Evolutionary conservation across 78 protist genomes (phyloP), one percentile per base, ranked within the genome.

Genomic region (Dictyostelium purpureum): DNA sequence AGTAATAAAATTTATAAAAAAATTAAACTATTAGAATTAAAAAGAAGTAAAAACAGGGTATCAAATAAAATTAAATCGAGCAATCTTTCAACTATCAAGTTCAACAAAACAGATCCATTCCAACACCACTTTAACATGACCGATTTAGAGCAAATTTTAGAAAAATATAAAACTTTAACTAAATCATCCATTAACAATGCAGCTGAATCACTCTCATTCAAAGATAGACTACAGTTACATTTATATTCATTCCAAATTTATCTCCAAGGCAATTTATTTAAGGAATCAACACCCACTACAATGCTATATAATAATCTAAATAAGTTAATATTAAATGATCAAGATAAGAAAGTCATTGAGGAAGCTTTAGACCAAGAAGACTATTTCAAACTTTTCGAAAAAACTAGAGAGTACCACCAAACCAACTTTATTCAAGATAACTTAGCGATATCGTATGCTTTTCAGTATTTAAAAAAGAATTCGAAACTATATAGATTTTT

Each of bases 221-320:
- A 33, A 47, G 81, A 75, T 2, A 45, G 81, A 75, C 6, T 75
- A 16, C 67, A 75, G 37, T 42, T 75, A 33, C 81, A 75, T 52
- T 51, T 51, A 6, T 57, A 75, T 75, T 75, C 81, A n/a, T 38
- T 75, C 6, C 66, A 51, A 43, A 18, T 75, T 16, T 11, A 51
- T 19, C 28, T n/a, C 18, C 14, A 31, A 26, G 52, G 52, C 21
- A 75, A 42, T 52, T 21, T 75, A 35, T 75, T 51, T 10, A 45
- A 75, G 33, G 1, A 4, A 2, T 16, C 16, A 18, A 31, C 16
- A 19, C 81, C 66, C 14, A n/a, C n/a, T n/a, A n/a, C n/a, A n/a
- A 75, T 51, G 66, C 31, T 75, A 5, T 51, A 51, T 75, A 52
- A 75, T 31, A 35, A 52, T 51, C 33, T 75, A 33, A 14, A 75